Evolutionary conservation across 73 alveolate species (phyloP).

Genomic region (Paramecium sonneborni): DNA sequence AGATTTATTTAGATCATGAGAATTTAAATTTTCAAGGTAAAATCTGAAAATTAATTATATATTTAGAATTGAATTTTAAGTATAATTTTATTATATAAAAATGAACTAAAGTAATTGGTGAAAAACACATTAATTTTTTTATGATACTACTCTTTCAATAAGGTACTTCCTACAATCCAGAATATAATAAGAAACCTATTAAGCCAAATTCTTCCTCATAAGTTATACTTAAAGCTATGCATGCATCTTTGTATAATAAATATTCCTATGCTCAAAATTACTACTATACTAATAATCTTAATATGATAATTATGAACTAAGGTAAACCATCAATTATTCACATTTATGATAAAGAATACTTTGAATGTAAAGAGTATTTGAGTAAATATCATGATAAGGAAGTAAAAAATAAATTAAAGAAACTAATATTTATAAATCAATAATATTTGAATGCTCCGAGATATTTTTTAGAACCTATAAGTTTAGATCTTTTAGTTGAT

Average conservation of each 20-base stretch:
- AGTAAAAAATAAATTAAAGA: not conserved
- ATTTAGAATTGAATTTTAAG: not conserved
- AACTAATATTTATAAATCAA: not conserved
- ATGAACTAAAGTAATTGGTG: not conserved
- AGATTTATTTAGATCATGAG: too few species aligned
- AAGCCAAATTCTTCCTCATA: not conserved
- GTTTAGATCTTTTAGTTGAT: slow-evolving; percentile 1
- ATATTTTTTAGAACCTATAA: not conserved
- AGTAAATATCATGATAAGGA: not conserved
- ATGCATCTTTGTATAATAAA: not conserved
- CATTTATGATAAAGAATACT: not conserved
- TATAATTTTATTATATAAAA: not conserved
- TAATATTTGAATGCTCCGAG: not conserved
- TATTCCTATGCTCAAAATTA: slow-evolving; percentile 31
- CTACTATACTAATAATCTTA: not conserved
- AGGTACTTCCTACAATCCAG: not conserved
- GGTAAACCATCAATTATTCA: not conserved
- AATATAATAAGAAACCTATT: not conserved
- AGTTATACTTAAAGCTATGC: not conserved
- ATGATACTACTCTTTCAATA: not conserved
- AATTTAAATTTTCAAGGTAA: not conserved
- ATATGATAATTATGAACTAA: not conserved
- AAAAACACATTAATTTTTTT: not conserved
- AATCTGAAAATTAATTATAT: not conserved
- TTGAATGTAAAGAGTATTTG: not conserved